phyloP scores from a whole-genome alignment of 768 basidiomycete species.

The Omphalotus guepiniiformis region DNA sequence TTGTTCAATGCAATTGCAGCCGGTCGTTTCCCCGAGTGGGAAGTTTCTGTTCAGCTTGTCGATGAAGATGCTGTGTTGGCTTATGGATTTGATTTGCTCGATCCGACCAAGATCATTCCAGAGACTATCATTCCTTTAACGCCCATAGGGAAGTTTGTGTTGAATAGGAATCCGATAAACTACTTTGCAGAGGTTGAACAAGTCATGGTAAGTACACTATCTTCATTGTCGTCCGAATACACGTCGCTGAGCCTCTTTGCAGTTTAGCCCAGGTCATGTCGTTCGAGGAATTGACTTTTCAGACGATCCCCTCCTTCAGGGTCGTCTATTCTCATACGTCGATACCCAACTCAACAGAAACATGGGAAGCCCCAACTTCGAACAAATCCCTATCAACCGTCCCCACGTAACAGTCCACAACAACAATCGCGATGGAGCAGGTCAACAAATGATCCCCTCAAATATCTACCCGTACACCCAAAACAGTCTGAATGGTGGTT shows the following conservation, averaged over 20 bases:
- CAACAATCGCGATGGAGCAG: constrained; percentile 1
- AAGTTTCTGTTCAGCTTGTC: background rate
- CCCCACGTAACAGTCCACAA: background rate
- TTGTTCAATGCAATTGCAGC: background rate
- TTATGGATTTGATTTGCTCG: background rate
- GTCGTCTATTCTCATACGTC: background rate
- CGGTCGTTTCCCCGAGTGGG: background rate
- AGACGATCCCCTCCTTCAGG: background rate
- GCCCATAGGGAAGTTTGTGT: background rate
- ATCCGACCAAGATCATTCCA: background rate
- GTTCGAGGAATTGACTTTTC: constrained; percentile 1
- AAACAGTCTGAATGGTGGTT: background rate
- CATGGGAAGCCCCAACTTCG: background rate
- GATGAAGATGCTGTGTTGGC: background rate
- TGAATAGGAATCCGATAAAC: background rate
- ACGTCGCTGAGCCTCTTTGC: constrained; percentile 12
- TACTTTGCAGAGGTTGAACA: constrained; percentile 3
- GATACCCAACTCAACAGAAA: constrained; percentile 1
- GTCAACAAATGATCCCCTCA: background rate
- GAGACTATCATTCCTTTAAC: background rate
- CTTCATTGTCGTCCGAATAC: background rate
- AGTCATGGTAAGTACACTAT: background rate
- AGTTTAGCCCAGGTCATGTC: background rate
- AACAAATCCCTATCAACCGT: constrained; percentile 1
- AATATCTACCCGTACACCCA: background rate